Conservation (phyloP, 768 basidiomycete species). For the Agrocybe praecox region DNA sequence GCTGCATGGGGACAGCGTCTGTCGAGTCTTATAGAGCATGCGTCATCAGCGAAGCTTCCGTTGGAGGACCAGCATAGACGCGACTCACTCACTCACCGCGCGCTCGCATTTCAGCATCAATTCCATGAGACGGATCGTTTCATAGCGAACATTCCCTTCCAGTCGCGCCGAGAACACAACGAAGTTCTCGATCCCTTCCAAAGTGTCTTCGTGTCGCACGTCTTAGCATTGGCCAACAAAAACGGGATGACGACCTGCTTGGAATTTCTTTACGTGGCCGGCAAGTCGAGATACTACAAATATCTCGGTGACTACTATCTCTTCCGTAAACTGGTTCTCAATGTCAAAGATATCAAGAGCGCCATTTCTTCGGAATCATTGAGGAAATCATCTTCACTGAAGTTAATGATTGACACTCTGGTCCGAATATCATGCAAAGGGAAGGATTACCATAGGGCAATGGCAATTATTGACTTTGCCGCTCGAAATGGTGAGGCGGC, state of each 20-base stretch:
- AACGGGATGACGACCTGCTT: not conserved
- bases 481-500: not conserved
- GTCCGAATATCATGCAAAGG: not conserved
- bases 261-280: not conserved
- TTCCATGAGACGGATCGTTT: slow-evolving; percentile 3
- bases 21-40: slow-evolving; percentile 6
- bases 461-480: slow-evolving; percentile 4
- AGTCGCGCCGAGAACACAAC: not conserved
- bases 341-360: not conserved
- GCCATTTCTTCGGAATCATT: not conserved
- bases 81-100: slow-evolving; percentile 8
- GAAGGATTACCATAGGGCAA: not conserved
- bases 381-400: not conserved
- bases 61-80: not conserved
- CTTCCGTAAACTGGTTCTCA: not conserved
- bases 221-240: slow-evolving; percentile 1
- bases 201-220: not conserved
- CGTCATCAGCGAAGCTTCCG: slow-evolving; percentile 3
- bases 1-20: slow-evolving; percentile 11
- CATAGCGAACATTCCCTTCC: not conserved
- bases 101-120: slow-evolving; percentile 5
- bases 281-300: not conserved
- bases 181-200: not conserved
- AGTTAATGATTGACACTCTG: not conserved
- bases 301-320: not conserved